A percentile compares a stretch with the other conserved stretches of the same genome.
These are phyloP conservation scores for Phoma sp. DNA, from an alignment of 2,329 filamentous ascomycete species.

Conservation along the genomic window DNA sequence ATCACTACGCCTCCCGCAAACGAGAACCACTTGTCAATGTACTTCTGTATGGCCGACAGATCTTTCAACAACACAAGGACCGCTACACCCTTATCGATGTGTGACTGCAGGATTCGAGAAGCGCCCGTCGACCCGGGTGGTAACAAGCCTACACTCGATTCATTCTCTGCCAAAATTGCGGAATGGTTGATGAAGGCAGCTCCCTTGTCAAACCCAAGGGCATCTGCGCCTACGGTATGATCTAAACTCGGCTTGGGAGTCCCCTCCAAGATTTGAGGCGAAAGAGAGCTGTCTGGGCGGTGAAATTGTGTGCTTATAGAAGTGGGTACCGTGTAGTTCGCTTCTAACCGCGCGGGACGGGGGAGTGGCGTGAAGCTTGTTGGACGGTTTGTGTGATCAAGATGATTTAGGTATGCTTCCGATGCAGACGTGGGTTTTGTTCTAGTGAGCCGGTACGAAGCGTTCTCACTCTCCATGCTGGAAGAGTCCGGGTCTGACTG, in stretches of 20 bases:
- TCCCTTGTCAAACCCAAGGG: slow-evolving; percentile 17
- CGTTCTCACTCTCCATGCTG: not conserved
- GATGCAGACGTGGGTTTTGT: not conserved
- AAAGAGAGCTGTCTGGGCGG: no score
- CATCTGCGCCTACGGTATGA: slow-evolving; percentile 3
- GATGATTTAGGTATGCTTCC: slow-evolving; percentile 3
- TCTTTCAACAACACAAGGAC: slow-evolving; percentile 39
- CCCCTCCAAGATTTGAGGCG: no score
- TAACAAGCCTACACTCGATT: slow-evolving; percentile 33
- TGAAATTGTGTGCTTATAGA: no score
- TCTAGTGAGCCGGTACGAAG: not conserved
- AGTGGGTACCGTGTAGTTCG: not conserved
- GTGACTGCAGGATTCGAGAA: slow-evolving; percentile 21
- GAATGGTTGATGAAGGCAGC: slow-evolving; percentile 34
- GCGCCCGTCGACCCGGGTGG: slow-evolving; percentile 7
- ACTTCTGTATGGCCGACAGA: slow-evolving; percentile 33
- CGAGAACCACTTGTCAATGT: slow-evolving; percentile 43
- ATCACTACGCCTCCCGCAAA: slow-evolving; percentile 41
- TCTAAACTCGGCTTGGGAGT: no score
- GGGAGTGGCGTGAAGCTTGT: not conserved
- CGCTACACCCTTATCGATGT: slow-evolving; percentile 37
- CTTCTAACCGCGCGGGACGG: not conserved
- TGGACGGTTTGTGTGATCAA: not conserved
- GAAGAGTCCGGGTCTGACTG: slow-evolving; percentile 11
- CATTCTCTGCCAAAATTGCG: slow-evolving; percentile 39